Percentiles rank a stretch among this genome's conserved stretches.
Evolutionary conservation across 768 basidiomycete species (phyloP).

Genomic region (Trametes cubensis): DNA sequence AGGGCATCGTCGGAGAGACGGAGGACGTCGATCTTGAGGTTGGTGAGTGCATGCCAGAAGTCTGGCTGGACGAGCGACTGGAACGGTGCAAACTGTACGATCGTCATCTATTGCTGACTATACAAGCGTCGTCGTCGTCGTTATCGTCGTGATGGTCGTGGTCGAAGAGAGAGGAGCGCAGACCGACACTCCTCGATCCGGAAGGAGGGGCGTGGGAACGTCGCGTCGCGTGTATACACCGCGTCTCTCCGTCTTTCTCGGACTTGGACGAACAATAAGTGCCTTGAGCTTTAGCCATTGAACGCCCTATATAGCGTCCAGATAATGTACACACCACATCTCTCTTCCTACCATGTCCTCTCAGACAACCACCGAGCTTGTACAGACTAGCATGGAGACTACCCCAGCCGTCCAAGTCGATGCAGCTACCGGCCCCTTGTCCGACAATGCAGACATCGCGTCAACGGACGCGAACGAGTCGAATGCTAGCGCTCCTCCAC

Average conservation of each 20-base stretch:
- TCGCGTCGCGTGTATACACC: background rate
- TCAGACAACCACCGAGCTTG: too few species aligned
- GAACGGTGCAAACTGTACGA: slow-evolving; percentile 90
- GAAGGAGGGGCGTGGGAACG: slow-evolving; percentile 4
- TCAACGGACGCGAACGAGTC: too few species aligned
- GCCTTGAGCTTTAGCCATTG: too few species aligned
- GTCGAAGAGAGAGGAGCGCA: background rate
- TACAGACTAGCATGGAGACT: too few species aligned
- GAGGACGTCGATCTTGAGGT: slow-evolving; percentile 88
- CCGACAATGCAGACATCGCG: too few species aligned
- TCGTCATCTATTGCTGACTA: slow-evolving; percentile 47
- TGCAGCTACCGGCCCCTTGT: too few species aligned
- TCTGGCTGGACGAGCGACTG: slow-evolving; percentile 84
- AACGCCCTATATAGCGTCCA: too few species aligned
- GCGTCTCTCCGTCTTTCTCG: background rate
- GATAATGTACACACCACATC: too few species aligned
- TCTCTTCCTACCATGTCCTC: too few species aligned
- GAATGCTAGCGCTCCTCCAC: too few species aligned
- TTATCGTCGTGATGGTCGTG: background rate
- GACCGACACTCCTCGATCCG: background rate
- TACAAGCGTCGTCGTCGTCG: background rate
- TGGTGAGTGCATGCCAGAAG: slow-evolving; percentile 91
- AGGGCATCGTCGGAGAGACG: slow-evolving; percentile 76
- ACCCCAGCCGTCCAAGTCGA: too few species aligned
- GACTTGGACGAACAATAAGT: background rate